Conservation (phyloP, 2,329 filamentous ascomycete genomes). For the Trichoderma arundinaceum region DNA sequence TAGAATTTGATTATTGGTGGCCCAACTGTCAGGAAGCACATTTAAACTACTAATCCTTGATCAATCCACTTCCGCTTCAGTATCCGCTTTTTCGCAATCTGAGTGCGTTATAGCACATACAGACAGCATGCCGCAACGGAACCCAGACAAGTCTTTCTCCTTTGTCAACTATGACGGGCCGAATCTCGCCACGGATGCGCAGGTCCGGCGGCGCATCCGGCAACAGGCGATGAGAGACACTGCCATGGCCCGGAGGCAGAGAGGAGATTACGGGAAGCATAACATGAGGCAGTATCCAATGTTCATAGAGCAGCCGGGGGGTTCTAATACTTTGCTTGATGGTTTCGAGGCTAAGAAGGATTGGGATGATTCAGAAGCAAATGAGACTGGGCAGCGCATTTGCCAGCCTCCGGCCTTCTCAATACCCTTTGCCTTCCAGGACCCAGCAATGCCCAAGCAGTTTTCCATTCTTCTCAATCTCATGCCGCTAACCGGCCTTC, state of each 20-base stretch:
- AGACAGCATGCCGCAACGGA: neutral
- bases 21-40: neutral
- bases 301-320: neutral
- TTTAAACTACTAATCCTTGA: neutral
- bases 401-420: neutral
- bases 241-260: conserved; percentile 17
- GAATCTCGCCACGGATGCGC: conserved; percentile 15
- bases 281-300: conserved; percentile 25
- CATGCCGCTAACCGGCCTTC: conserved; percentile 23
- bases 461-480: conserved; percentile 17
- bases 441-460: conserved; percentile 13
- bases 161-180: conserved; percentile 27
- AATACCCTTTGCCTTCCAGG: conserved; percentile 8
- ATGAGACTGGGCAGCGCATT: neutral
- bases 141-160: neutral
- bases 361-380: neutral
- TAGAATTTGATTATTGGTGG: neutral
- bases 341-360: neutral
- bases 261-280: conserved; percentile 23
- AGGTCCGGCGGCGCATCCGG: conserved; percentile 27
- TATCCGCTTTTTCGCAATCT: conserved; percentile 8
- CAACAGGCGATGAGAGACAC: conserved; percentile 27
- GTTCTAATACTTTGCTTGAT: neutral
- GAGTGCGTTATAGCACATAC: neutral
- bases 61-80: neutral